These are phyloP conservation scores for Nitzschia palea DNA, from an alignment of 108 stramenopile species.

Conservation along the genomic window DNA sequence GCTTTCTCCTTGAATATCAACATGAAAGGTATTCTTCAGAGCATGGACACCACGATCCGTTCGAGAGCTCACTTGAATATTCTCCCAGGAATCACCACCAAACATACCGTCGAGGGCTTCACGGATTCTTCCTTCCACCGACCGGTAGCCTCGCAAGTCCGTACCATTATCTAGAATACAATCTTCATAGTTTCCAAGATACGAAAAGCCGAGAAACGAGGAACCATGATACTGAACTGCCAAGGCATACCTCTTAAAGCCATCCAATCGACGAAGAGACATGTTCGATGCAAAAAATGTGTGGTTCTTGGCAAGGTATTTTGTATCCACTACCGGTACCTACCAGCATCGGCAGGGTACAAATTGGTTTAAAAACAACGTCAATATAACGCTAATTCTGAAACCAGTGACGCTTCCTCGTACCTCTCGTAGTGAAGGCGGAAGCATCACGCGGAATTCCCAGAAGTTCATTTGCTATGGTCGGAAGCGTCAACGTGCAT, in stretches of 20 bases:
- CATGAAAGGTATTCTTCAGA: slow-evolving; percentile 82
- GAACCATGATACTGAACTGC: slow-evolving; percentile 78
- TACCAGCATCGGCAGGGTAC: too few species aligned
- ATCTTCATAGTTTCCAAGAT: slow-evolving; percentile 66
- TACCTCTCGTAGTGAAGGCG: too few species aligned
- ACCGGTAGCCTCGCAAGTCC: slow-evolving; percentile 64
- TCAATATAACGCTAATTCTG: not conserved
- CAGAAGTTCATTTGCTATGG: not conserved
- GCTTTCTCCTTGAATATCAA: slow-evolving; percentile 56
- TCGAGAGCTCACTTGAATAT: slow-evolving; percentile 75
- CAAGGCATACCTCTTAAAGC: slow-evolving; percentile 65
- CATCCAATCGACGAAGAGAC: slow-evolving; percentile 28
- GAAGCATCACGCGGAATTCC: not conserved
- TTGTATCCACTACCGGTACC: not conserved
- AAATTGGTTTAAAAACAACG: not conserved
- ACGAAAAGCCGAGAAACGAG: slow-evolving; percentile 63
- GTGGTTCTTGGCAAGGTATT: not conserved
- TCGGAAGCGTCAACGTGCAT: too few species aligned
- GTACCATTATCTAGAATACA: slow-evolving; percentile 49
- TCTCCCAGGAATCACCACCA: slow-evolving; percentile 46
- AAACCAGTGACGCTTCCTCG: too few species aligned
- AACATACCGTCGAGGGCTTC: slow-evolving; percentile 58
- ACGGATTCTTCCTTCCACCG: slow-evolving; percentile 70
- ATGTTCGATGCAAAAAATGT: not conserved
- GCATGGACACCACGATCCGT: slow-evolving; percentile 89